Conservation (phyloP, 2,329 filamentous ascomycete species). For the Colletotrichum noveboracense region DNA sequence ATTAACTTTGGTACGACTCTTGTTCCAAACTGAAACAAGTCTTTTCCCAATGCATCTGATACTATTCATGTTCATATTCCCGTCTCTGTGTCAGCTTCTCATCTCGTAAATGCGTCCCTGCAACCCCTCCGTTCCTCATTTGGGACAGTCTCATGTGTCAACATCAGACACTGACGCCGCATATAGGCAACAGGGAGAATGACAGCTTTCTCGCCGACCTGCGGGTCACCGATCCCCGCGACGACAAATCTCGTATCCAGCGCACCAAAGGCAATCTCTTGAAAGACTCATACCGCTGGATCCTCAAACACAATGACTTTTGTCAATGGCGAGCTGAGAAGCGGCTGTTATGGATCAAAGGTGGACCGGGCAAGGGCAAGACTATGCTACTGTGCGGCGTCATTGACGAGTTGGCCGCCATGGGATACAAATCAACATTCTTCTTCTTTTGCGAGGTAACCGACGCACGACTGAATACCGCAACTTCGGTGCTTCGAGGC, state of each 20-base stretch:
- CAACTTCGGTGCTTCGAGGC: slow-evolving; percentile 44
- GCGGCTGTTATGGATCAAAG: slow-evolving; percentile 41
- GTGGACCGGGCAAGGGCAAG: slow-evolving; percentile 46
- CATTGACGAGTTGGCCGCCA: slow-evolving; percentile 32
- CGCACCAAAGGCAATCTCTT: slow-evolving; percentile 37
- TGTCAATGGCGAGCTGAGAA: slow-evolving; percentile 26
- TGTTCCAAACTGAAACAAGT: too few species aligned
- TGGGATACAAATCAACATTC: not conserved
- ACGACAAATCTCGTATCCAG: slow-evolving; percentile 41
- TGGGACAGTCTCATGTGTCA: too few species aligned
- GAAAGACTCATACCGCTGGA: slow-evolving; percentile 36
- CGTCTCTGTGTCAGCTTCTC: too few species aligned
- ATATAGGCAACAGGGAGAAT: too few species aligned
- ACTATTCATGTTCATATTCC: too few species aligned
- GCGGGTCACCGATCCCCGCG: slow-evolving; percentile 30
- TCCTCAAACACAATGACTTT: slow-evolving; percentile 33
- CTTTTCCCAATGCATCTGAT: too few species aligned
- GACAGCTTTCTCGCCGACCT: not conserved
- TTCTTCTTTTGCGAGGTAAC: slow-evolving; percentile 51
- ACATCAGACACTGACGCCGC: too few species aligned
- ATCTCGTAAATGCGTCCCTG: too few species aligned
- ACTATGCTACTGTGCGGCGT: slow-evolving; percentile 47
- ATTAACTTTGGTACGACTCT: too few species aligned
- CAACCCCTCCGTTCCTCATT: too few species aligned
- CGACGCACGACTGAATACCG: slow-evolving; percentile 40